These are phyloP conservation scores for Neurospora terricola DNA, from an alignment of 495 filamentous ascomycete genomes.

Conservation along the genomic window DNA sequence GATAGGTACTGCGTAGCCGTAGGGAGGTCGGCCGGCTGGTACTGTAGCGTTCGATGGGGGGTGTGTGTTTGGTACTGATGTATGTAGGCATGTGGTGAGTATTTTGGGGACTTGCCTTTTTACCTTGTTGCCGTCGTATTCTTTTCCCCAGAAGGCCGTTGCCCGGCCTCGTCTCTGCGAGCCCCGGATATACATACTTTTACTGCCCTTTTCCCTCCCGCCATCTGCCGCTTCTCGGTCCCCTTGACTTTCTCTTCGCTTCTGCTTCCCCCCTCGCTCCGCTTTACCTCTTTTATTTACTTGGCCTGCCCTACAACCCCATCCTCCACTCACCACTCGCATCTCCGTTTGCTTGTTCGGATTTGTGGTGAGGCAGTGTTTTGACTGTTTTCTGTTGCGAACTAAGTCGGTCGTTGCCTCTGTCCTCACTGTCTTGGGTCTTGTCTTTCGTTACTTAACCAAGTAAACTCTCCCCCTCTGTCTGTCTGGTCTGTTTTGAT, in stretches of 20 bases:
- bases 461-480: not conserved
- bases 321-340: not conserved
- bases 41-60: not conserved
- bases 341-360: slow-evolving; percentile 1
- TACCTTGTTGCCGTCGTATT: not conserved
- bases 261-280: not conserved
- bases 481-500: not conserved
- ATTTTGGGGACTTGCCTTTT: not conserved
- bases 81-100: not conserved
- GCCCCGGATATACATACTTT: not conserved
- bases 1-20: not conserved
- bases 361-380: not conserved
- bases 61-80: not conserved
- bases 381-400: not conserved
- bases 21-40: not conserved
- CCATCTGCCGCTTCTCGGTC: not conserved
- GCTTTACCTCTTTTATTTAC: slow-evolving; percentile 1
- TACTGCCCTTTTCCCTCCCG: not conserved
- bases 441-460: not conserved
- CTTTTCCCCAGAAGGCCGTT: not conserved
- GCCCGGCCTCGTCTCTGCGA: not conserved
- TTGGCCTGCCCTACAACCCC: slow-evolving; percentile 1
- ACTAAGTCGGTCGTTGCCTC: slow-evolving; percentile 7
- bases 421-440: not conserved
- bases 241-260: not conserved